These are phyloP conservation scores for Erythrophleum fordii DNA, from an alignment of 306 rosid species.

Conservation along the genomic window DNA sequence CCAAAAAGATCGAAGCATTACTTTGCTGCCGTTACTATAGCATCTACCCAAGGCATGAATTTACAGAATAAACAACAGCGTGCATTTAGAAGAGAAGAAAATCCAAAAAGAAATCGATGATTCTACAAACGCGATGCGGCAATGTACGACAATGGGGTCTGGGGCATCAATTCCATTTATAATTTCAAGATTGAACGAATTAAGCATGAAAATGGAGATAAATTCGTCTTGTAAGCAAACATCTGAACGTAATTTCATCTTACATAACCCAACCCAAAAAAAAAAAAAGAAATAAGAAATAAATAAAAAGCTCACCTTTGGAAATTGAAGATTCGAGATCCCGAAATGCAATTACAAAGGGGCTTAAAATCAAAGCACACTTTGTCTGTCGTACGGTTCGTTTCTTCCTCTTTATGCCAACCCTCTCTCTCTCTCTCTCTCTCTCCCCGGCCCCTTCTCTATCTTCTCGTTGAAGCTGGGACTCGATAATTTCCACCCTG, in stretches of 20 bases:
- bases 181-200: slow-evolving; percentile 23
- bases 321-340: slow-evolving; percentile 54
- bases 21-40: background rate
- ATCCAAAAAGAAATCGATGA: slow-evolving; percentile 9
- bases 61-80: slow-evolving; percentile 16
- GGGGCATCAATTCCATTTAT: slow-evolving; percentile 10
- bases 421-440: background rate
- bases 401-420: slow-evolving; percentile 19
- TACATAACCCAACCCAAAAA: background rate
- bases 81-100: background rate
- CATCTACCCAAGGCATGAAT: slow-evolving; percentile 25
- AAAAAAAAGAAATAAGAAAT: background rate
- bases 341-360: slow-evolving; percentile 41
- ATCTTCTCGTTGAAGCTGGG: slow-evolving; percentile 42
- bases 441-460: slow-evolving; percentile 13
- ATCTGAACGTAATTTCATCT: slow-evolving; percentile 8
- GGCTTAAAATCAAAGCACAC: slow-evolving; percentile 38
- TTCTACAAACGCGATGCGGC: slow-evolving; percentile 30
- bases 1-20: slow-evolving; percentile 19
- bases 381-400: slow-evolving; percentile 47
- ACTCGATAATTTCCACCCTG: slow-evolving; percentile 25
- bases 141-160: slow-evolving; percentile 10
- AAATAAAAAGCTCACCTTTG: slow-evolving; percentile 37
- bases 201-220: slow-evolving; percentile 15
- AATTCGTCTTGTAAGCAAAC: slow-evolving; percentile 18